Base-by-base conservation (phyloP, 1,284 basidiomycete genomes). In the Cryptococcus amylolentus region DNA sequence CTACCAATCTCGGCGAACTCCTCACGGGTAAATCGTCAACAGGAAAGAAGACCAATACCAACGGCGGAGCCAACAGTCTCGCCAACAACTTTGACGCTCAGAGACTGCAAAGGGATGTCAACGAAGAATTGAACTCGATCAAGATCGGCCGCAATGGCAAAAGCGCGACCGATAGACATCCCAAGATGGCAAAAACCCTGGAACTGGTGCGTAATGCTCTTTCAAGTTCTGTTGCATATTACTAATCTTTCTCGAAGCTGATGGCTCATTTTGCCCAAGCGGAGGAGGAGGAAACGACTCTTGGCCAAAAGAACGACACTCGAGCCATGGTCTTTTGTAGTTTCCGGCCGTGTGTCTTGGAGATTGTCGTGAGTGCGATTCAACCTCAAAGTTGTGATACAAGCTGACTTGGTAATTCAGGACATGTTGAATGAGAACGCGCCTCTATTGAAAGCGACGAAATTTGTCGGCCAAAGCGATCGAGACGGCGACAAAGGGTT, bases 281-380 rank as follows among this genome's bases (percentile, higher is more conserved):
- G 40, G 77, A 84, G 49, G 77, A 80, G 37, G 83, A 85, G 57
- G 77, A 69, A 55, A 82, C 81, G 5, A 75, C 66, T 10, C 81
- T 75, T 20, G 74, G 67, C 9, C 63, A 63, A 41, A 73, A 77
- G 44, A 72, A 71, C 57, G 78, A 82, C 57, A 91, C 91, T 0
- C 83, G 88, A 58, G 89, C 88, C n/a, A 99, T 98, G 89, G 89
- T 99, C 1, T 99, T 98, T 70, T 90, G 89, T 57, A 88, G 88
- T 5, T 94, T 85, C 71, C 83, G 96, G 49, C 86, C 90, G 55
- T 88, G 88, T 51, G 91, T 98, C 3, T 87, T 92, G 52, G 93
- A 98, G 77, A 85, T 98, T 51, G 91, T 96, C 16, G 84, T 78
- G 51, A 57, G 77, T 69, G 13, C 14, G 1, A 12, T 23, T 16